Evolutionary conservation across 2,329 filamentous ascomycete genomes (phyloP).

Genomic region (Esteya vermicola): DNA sequence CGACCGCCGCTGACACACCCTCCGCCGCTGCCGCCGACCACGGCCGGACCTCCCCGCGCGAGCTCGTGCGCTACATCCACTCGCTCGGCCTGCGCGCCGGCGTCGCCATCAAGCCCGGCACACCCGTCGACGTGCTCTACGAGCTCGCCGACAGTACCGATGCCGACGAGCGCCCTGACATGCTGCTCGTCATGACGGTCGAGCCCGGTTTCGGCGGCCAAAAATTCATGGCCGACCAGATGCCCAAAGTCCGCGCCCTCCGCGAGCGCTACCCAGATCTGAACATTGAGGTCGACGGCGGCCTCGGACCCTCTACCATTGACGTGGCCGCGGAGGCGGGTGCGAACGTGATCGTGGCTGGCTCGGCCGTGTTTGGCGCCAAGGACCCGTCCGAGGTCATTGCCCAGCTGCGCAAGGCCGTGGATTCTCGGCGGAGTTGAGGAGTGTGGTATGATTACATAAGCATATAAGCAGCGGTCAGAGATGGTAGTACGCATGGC

Average conservation of each 20-base stretch:
- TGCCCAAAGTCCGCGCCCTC: conserved; percentile 82
- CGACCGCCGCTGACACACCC: conserved; percentile 70
- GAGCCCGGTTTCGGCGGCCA: conserved; percentile 95
- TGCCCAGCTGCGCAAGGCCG: conserved; percentile 60
- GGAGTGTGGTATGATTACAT: neutral
- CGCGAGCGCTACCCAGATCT: conserved; percentile 75
- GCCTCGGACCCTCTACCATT: conserved; percentile 75
- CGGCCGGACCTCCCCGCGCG: conserved; percentile 62
- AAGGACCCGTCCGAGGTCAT: conserved; percentile 82
- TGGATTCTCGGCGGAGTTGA: conserved; percentile 41
- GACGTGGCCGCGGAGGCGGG: conserved; percentile 89
- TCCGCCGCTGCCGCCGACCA: conserved; percentile 53
- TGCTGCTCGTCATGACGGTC: conserved; percentile 98
- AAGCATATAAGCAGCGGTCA: neutral
- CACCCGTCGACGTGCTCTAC: conserved; percentile 80
- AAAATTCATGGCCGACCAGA: conserved; percentile 93
- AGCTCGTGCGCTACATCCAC: conserved; percentile 85
- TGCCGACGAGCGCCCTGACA: conserved; percentile 77
- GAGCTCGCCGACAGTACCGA: conserved; percentile 66
- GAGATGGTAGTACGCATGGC: too few relatives aligned
- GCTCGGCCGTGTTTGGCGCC: conserved; percentile 89
- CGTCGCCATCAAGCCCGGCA: conserved; percentile 90
- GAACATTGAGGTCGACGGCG: conserved; percentile 93
- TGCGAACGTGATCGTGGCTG: conserved; percentile 95
- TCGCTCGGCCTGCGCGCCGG: conserved; percentile 76